Conservation (phyloP, 192 early-diverging fungal genomes). For the Linnemannia exigua region DNA sequence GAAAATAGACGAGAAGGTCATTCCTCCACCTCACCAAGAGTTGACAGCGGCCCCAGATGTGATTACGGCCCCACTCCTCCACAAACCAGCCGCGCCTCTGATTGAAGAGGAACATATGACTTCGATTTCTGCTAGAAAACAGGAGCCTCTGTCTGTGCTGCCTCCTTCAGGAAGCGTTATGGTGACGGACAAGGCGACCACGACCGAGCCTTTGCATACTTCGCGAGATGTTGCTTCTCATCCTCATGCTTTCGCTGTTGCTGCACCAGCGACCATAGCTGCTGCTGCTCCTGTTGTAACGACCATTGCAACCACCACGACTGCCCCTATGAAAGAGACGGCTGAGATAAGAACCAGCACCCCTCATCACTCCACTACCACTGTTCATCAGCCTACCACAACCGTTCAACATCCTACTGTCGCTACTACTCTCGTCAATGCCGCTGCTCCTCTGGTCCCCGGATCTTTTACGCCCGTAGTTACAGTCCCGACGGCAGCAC, state of each 20-base stretch:
- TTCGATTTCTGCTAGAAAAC: conserved; percentile 24
- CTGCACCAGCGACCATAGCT: not conserved
- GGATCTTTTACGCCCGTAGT: not conserved
- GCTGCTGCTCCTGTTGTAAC: conserved; percentile 2
- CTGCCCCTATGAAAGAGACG: not conserved
- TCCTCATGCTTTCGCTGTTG: not conserved
- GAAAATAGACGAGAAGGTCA: not conserved
- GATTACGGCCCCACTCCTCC: not conserved
- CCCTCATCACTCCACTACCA: not conserved
- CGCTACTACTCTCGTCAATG: not conserved
- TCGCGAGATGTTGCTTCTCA: not conserved
- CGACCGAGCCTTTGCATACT: not conserved
- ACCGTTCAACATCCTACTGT: not conserved
- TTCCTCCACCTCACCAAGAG: not conserved
- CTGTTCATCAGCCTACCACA: not conserved
- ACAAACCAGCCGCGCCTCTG: not conserved
- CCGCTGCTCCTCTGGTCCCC: not conserved
- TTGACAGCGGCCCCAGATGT: not conserved
- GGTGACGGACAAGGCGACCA: conserved; percentile 25
- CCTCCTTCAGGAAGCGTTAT: not conserved
- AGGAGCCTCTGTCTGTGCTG: not conserved
- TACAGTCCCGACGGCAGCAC: not conserved
- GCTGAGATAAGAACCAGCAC: not conserved
- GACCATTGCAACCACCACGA: not conserved
- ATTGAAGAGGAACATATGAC: not conserved